Evolutionary conservation across 2,329 filamentous ascomycete species (phyloP).

Genomic region (Colletotrichum sp.): DNA sequence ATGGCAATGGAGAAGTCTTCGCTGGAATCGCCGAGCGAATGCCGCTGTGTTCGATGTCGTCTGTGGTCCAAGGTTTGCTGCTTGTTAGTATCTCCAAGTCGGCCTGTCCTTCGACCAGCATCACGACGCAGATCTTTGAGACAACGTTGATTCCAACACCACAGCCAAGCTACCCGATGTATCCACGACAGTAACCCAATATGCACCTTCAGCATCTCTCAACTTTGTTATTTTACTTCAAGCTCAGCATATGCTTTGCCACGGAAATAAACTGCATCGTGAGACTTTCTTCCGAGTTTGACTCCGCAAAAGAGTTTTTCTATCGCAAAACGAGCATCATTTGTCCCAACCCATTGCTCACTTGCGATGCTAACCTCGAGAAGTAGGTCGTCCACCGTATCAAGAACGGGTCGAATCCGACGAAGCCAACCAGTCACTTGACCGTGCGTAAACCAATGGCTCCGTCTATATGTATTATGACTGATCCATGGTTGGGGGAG

Average conservation of each 20-base stretch:
- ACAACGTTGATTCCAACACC: neutral
- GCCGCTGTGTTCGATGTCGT: neutral
- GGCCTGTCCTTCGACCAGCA: neutral
- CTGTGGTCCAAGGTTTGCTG: neutral
- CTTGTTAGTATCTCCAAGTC: neutral
- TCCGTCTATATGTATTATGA: neutral
- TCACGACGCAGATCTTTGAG: neutral
- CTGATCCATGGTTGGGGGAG: neutral
- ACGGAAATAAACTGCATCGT: too few species aligned
- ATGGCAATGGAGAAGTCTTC: neutral
- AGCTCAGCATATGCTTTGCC: too few species aligned
- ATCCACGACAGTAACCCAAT: too few species aligned
- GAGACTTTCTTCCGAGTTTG: too few species aligned
- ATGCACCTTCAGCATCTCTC: too few species aligned
- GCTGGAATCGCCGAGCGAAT: neutral
- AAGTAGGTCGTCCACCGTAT: too few species aligned
- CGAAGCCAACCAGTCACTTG: neutral
- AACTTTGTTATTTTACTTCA: too few species aligned
- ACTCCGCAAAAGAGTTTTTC: too few species aligned
- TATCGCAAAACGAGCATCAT: too few species aligned
- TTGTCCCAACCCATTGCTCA: too few species aligned
- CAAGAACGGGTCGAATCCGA: neutral
- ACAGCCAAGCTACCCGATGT: too few species aligned
- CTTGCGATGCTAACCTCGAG: too few species aligned
- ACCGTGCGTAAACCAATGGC: neutral